Percentiles rank a stretch among this genome's conserved stretches.
Conservation (phyloP, 441 rosid genomes). For the Aquilaria agallochum region DNA sequence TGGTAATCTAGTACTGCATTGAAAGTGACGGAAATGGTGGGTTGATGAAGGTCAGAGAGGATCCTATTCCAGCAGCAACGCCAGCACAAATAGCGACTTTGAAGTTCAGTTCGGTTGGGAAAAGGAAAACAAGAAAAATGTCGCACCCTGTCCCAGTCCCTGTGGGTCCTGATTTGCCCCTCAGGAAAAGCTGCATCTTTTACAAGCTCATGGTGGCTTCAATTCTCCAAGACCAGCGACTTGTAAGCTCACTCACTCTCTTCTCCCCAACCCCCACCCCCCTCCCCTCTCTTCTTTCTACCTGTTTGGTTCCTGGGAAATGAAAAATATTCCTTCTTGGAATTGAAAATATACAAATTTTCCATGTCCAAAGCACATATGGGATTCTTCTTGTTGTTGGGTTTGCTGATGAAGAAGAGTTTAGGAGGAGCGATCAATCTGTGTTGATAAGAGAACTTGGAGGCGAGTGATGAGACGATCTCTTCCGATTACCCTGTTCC, state of each 20-base stretch:
- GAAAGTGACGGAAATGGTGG: slow-evolving; percentile 1
- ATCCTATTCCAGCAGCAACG: background rate
- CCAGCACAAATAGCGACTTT: too few species aligned
- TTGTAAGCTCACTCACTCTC: slow-evolving; percentile 15
- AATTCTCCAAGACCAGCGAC: slow-evolving; percentile 35
- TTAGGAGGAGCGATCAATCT: too few species aligned
- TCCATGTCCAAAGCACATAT: too few species aligned
- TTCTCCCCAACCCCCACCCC: too few species aligned
- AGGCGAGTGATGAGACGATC: too few species aligned
- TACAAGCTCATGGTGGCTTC: slow-evolving; percentile 37
- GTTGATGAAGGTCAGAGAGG: slow-evolving; percentile 3
- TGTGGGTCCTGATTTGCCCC: slow-evolving; percentile 17
- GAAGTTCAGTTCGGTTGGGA: too few species aligned
- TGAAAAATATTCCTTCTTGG: too few species aligned
- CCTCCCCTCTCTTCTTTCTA: background rate
- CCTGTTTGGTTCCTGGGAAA: slow-evolving; percentile 22
- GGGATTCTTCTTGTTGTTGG: too few species aligned
- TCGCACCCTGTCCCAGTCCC: slow-evolving; percentile 8
- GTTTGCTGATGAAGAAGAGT: too few species aligned
- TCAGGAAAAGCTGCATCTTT: slow-evolving; percentile 30
- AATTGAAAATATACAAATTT: too few species aligned
- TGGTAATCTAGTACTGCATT: background rate
- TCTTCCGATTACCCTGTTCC: too few species aligned
- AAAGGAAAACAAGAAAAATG: slow-evolving; percentile 5
- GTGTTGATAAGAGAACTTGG: too few species aligned